These are phyloP conservation scores for Chrysoporthe puriensis DNA, from an alignment of 2,329 filamentous ascomycete genomes.

Conservation along the genomic window DNA sequence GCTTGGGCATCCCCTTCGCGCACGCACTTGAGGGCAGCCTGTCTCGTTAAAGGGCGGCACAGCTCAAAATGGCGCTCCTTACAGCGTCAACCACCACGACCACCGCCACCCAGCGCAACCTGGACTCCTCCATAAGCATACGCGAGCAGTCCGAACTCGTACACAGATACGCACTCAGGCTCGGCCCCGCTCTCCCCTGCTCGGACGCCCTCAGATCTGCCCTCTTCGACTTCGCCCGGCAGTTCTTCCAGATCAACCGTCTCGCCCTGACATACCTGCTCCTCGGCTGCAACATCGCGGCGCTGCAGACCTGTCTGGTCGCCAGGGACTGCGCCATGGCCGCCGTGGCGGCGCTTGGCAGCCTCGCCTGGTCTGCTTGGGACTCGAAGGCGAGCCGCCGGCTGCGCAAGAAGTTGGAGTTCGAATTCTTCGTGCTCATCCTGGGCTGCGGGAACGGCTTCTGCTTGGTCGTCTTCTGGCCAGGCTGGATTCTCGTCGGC, in stretches of 20 bases:
- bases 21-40: neutral
- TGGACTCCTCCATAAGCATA: slow-evolving; percentile 15
- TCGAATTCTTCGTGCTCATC: slow-evolving; percentile 56
- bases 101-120: slow-evolving; percentile 6
- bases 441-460: slow-evolving; percentile 54
- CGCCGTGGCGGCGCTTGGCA: slow-evolving; percentile 21
- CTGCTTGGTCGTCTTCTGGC: slow-evolving; percentile 59
- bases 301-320: slow-evolving; percentile 36
- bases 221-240: slow-evolving; percentile 16
- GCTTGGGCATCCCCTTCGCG: neutral
- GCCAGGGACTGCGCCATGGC: slow-evolving; percentile 31
- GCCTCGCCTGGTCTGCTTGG: slow-evolving; percentile 40
- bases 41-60: neutral
- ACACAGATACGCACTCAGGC: slow-evolving; percentile 21
- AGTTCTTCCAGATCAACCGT: slow-evolving; percentile 21
- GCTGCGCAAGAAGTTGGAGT: slow-evolving; percentile 52
- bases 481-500: slow-evolving; percentile 56
- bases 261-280: slow-evolving; percentile 29
- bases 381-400: slow-evolving; percentile 41
- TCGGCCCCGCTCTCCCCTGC: slow-evolving; percentile 12
- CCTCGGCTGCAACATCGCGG: slow-evolving; percentile 37
- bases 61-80: slow-evolving; percentile 18
- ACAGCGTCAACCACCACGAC: slow-evolving; percentile 15
- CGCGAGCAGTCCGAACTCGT: slow-evolving; percentile 18
- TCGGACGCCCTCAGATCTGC: slow-evolving; percentile 10